Evolutionary conservation across 805 yeast species (phyloP).

Genomic region (Tetrapisispora iriomotensis): DNA sequence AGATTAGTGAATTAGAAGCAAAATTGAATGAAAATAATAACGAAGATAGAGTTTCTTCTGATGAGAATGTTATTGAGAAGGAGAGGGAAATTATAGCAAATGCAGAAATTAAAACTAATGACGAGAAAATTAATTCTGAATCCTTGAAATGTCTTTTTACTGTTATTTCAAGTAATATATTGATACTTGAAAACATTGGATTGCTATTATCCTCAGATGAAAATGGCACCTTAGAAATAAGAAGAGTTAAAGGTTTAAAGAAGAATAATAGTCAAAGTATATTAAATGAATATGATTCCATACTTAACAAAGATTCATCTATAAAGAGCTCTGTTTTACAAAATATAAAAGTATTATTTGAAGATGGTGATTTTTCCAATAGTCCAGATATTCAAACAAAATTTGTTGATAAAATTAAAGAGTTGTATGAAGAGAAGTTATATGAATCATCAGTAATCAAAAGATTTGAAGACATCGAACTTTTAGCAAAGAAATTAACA

Average conservation of each 20-base stretch:
- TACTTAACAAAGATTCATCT: conserved; percentile 29
- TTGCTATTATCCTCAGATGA: conserved; percentile 35
- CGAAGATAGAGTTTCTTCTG: too few species aligned
- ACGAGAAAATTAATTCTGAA: background rate
- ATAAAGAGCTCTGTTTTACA: conserved; percentile 41
- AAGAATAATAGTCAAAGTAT: conserved; percentile 34
- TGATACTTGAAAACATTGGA: conserved; percentile 67
- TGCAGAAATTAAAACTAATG: background rate
- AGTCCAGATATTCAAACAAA: background rate
- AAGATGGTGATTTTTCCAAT: conserved; percentile 2
- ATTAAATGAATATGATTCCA: conserved; percentile 21
- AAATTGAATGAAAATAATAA: background rate
- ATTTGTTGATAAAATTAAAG: conserved; percentile 13
- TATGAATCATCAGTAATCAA: conserved; percentile 44
- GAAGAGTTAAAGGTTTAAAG: conserved; percentile 72
- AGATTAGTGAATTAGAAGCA: background rate
- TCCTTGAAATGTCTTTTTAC: conserved; percentile 4
- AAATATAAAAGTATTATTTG: conserved; percentile 14
- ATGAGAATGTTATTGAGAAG: background rate
- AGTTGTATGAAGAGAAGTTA: conserved; percentile 21
- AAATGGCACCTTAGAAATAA: conserved; percentile 38
- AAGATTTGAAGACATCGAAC: conserved; percentile 83
- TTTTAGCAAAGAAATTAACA: conserved; percentile 74
- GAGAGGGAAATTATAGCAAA: background rate
- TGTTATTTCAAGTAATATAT: conserved; percentile 42